phyloP scores from a whole-genome alignment of 768 basidiomycete species.

The Leccinum fibrillosum region DNA sequence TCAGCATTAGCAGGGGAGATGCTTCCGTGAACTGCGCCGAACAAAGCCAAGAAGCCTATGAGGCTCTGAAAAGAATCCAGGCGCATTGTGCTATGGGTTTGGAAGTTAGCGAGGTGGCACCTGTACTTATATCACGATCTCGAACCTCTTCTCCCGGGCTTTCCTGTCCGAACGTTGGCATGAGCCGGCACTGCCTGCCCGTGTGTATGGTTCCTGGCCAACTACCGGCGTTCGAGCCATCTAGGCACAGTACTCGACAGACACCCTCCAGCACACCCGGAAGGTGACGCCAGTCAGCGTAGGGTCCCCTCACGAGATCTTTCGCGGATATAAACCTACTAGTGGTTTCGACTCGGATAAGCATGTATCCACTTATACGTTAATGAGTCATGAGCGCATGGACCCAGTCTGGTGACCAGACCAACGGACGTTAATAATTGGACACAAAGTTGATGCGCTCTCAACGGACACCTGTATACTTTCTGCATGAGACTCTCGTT shows the following conservation, averaged over 20 bases:
- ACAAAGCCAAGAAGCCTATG: slow-evolving; percentile 1
- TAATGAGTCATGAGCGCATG: no score
- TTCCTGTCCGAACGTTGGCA: background rate
- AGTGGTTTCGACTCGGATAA: no score
- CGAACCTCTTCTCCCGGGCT: background rate
- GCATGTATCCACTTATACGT: no score
- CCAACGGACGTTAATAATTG: no score
- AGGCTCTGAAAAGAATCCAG: background rate
- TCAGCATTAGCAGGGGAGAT: background rate
- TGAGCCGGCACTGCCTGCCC: background rate
- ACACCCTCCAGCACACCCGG: no score
- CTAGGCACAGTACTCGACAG: background rate
- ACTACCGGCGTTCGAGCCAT: background rate
- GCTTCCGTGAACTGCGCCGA: background rate
- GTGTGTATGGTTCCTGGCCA: background rate
- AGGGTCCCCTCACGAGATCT: no score
- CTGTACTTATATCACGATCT: background rate
- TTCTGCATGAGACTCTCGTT: background rate
- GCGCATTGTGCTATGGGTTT: background rate
- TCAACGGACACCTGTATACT: background rate
- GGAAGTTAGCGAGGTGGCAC: background rate
- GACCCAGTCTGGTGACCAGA: no score
- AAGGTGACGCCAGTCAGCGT: no score
- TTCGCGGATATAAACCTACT: no score
- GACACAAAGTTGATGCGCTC: background rate